These are phyloP conservation scores for Trichoderma sp. DNA, from an alignment of 2,329 filamentous ascomycete species.

Conservation along the genomic window DNA sequence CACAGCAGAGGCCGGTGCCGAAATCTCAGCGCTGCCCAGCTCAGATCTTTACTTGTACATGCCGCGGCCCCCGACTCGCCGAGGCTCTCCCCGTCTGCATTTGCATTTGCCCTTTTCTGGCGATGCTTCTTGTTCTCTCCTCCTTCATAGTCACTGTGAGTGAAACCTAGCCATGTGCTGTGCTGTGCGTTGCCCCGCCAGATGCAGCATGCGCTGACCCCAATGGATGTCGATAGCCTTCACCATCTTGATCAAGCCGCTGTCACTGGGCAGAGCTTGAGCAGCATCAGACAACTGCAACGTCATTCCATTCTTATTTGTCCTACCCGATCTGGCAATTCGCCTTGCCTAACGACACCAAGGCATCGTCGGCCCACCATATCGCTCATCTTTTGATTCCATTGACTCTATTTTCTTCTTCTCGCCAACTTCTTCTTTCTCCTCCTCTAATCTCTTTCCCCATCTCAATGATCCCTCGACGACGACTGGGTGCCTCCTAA, in stretches of 20 bases:
- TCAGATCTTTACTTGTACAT: background rate
- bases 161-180: background rate
- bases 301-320: conserved; percentile 9
- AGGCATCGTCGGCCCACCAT: conserved; percentile 1
- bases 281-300: background rate
- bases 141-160: conserved; percentile 17
- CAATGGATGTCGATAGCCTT: conserved; percentile 13
- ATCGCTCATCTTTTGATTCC: background rate
- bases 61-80: background rate
- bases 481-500: background rate
- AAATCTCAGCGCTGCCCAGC: background rate
- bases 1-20: background rate
- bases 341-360: conserved; percentile 12
- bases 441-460: background rate
- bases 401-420: background rate
- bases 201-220: conserved; percentile 9
- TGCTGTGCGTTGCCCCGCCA: conserved; percentile 11
- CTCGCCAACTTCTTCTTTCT: background rate
- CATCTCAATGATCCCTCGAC: background rate
- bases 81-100: background rate
- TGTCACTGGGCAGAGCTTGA: conserved; percentile 15
- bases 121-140: background rate
- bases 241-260: conserved; percentile 11
- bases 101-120: background rate
- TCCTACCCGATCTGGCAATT: conserved; percentile 2